A percentile compares a stretch with the other conserved stretches of the same genome.
Evolutionary conservation across 805 yeast species (phyloP).

Genomic region (Metschnikowia reukaufii): DNA sequence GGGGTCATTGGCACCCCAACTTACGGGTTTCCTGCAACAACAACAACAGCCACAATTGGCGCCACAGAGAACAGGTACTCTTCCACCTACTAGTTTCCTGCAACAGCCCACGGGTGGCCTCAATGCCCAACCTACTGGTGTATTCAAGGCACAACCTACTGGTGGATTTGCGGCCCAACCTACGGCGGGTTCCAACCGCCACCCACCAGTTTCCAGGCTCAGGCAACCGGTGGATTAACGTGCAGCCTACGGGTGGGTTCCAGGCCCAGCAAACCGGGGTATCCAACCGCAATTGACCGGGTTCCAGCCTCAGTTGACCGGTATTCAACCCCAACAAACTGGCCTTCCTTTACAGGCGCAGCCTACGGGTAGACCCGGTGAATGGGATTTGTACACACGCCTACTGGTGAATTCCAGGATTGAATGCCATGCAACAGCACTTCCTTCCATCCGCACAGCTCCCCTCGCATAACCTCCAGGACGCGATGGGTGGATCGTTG

Average conservation of each 20-base stretch:
- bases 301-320: conserved; percentile 27
- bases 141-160: conserved; percentile 12
- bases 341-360: conserved; percentile 43
- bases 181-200: conserved; percentile 21
- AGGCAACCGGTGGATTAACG: conserved; percentile 23
- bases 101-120: neutral
- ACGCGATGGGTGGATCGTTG: conserved; percentile 42
- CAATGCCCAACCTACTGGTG: neutral
- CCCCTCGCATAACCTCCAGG: conserved; percentile 39
- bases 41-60: conserved; percentile 13
- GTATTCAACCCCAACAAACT: conserved; percentile 40
- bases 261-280: conserved; percentile 20
- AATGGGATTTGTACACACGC: conserved; percentile 73
- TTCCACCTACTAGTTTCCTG: conserved; percentile 18
- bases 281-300: conserved; percentile 12
- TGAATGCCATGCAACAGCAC: conserved; percentile 64
- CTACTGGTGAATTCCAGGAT: conserved; percentile 71
- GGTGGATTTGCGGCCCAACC: conserved; percentile 24
- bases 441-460: conserved; percentile 56
- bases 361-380: conserved; percentile 69
- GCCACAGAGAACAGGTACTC: conserved; percentile 20
- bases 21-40: conserved; percentile 22
- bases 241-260: conserved; percentile 20
- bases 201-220: conserved; percentile 2
- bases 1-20: conserved; percentile 31